Base-by-base conservation (phyloP, 2,329 filamentous ascomycete genomes). In the Hypoxylon sp. region DNA sequence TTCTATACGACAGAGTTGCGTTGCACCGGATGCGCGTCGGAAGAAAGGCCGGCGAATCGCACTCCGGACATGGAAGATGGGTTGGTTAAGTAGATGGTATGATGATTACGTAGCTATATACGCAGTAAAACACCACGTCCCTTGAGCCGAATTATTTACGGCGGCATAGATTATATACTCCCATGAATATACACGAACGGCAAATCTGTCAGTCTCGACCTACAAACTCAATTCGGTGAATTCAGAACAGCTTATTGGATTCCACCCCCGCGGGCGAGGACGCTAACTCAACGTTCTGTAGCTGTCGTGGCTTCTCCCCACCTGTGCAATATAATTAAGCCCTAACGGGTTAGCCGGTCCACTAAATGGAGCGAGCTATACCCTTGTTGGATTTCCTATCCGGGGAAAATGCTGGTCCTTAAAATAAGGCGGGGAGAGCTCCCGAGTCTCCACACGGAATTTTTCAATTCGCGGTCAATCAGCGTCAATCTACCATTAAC, bases 171-270 rank as follows among this genome's bases (percentile, higher is more conserved):
- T 29, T n/a, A 21, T 53, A 41, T 52, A 52, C 21, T 43, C 1
- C 11, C n/a, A 8, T 46, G 23, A n/a, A 46, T 46, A 46, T 55
- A n/a, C n/a, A n/a, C n/a, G n/a, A n/a, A n/a, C n/a, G n/a, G n/a
- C n/a, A n/a, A n/a, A n/a, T n/a, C 25, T 27, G 25, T 27, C 6
- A 27, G 25, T 27, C 25, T 27, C 25, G 6, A 27, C 25, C 51
- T 9, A 14, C 14, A 37, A 57, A 65, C 32, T 55, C 27, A 64
- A 63, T 51, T 58, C 21, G 34, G 48, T 52, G 23, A 63, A 60
- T 52, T 60, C 12, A 30, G 19, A 27, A 11, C n/a, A 21, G 39
- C 19, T 65, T 25, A 68, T 68, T 68, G 59, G 63, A 62, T 68
- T 55, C 63, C 63, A 29, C 5, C 43, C 56, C 32, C 39, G 27